A percentile compares a stretch with the other conserved stretches of the same genome.
Conservation (phyloP, 129 eudicot species). For the sunflower (Helianthus annuus) region DNA sequence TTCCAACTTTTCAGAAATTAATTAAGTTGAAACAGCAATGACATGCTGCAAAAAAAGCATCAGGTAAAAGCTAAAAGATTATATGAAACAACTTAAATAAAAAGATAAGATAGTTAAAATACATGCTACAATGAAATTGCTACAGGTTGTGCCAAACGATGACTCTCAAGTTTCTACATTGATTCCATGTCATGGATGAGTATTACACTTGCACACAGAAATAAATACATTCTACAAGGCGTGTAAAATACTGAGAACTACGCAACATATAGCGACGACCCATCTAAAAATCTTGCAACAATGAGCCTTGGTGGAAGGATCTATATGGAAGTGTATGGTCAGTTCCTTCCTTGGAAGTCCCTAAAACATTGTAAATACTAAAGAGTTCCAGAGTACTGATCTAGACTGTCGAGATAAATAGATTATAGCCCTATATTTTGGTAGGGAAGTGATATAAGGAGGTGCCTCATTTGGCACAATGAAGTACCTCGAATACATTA, state of each 20-base stretch:
- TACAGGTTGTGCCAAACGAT: background rate
- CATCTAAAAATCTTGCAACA: background rate
- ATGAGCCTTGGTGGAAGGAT: background rate
- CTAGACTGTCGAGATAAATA: background rate
- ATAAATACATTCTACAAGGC: background rate
- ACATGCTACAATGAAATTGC: conserved; percentile 1
- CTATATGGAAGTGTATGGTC: background rate
- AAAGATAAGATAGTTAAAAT: background rate
- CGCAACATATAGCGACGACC: background rate
- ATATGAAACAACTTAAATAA: background rate
- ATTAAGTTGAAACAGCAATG: conserved; percentile 17
- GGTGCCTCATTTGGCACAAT: too few species aligned
- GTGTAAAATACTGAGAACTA: background rate
- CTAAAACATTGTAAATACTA: background rate
- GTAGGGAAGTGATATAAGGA: too few species aligned
- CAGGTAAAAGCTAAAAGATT: conserved; percentile 7
- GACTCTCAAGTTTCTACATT: conserved; percentile 3
- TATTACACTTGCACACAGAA: background rate
- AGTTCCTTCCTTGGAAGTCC: background rate
- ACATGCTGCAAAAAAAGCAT: background rate
- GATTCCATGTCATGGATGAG: conserved; percentile 7
- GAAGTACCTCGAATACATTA: too few species aligned
- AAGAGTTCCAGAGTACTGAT: background rate
- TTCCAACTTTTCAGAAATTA: conserved; percentile 15
- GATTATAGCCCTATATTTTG: too few species aligned